phyloP scores from a whole-genome alignment of 805 yeast genomes.

The Candida schatavii region DNA sequence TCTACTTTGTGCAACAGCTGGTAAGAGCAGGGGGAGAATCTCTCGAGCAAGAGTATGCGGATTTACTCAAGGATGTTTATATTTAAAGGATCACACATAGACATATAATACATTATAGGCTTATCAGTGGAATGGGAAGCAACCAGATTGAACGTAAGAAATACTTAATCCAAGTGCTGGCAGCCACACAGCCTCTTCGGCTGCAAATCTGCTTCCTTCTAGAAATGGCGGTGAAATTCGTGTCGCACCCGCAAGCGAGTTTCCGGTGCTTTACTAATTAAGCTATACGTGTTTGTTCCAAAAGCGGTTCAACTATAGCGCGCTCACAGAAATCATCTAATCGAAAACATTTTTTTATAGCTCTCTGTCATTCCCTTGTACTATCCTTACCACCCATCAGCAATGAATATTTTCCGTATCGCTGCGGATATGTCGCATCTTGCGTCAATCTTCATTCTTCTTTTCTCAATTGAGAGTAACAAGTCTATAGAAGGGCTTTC shows the following conservation, averaged over 20 bases:
- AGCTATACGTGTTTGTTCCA: background rate
- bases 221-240: too few species aligned
- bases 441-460: conserved; percentile 70
- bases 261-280: too few species aligned
- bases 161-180: too few species aligned
- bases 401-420: conserved; percentile 42
- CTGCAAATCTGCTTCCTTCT: too few species aligned
- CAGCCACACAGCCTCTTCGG: too few species aligned
- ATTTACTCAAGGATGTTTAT: conserved; percentile 5
- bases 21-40: conserved; percentile 6
- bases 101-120: too few species aligned
- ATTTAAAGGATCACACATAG: too few species aligned
- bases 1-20: conserved; percentile 4
- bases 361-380: conserved; percentile 1
- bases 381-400: conserved; percentile 4
- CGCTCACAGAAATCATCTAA: background rate
- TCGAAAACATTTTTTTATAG: too few species aligned
- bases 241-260: too few species aligned
- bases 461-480: conserved; percentile 64
- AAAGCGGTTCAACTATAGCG: background rate
- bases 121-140: too few species aligned
- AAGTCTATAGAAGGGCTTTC: conserved; percentile 81
- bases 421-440: conserved; percentile 80
- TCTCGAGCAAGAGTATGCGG: conserved; percentile 18
- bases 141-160: too few species aligned